Evolutionary conservation across 805 yeast genomes (phyloP).

Genomic region (Zygoascus tannicola): DNA sequence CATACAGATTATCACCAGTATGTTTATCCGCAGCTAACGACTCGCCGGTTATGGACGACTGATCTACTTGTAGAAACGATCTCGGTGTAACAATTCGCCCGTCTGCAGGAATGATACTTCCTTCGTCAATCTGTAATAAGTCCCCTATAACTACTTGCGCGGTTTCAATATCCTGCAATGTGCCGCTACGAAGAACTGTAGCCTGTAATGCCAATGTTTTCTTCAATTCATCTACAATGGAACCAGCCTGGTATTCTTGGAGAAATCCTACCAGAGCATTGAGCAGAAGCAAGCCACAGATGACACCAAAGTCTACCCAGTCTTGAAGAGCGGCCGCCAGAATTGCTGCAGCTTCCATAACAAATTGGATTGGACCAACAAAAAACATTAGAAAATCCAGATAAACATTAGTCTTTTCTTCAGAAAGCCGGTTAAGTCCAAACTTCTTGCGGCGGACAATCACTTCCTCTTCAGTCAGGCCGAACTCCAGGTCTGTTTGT

Average conservation of each 20-base stretch:
- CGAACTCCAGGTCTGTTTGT: slow-evolving; percentile 70
- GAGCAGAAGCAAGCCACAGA: slow-evolving; percentile 73
- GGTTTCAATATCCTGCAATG: slow-evolving; percentile 63
- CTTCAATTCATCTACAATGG: slow-evolving; percentile 92
- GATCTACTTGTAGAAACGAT: slow-evolving; percentile 83
- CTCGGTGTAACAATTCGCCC: slow-evolving; percentile 84
- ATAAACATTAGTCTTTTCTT: slow-evolving; percentile 71
- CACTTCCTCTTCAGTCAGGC: slow-evolving; percentile 74
- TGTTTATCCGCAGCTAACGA: slow-evolving; percentile 91
- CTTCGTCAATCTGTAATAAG: slow-evolving; percentile 84
- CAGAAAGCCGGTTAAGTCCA: slow-evolving; percentile 86
- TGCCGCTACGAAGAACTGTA: slow-evolving; percentile 74
- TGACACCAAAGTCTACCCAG: slow-evolving; percentile 99
- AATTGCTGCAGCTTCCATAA: slow-evolving; percentile 93
- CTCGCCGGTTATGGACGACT: slow-evolving; percentile 97
- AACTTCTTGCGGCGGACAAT: slow-evolving; percentile 77
- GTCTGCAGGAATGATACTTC: slow-evolving; percentile 87
- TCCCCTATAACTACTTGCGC: slow-evolving; percentile 93
- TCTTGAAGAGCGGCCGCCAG: slow-evolving; percentile 94
- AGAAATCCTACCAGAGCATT: slow-evolving; percentile 93
- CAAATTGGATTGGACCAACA: slow-evolving; percentile 94
- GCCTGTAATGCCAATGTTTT: slow-evolving; percentile 91
- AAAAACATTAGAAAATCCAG: slow-evolving; percentile 79
- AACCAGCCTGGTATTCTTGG: slow-evolving; percentile 97
- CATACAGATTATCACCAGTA: slow-evolving; percentile 77